Evolutionary conservation across 2,329 filamentous ascomycete genomes (phyloP).

Genomic region (Aureobasidium leucospermi): DNA sequence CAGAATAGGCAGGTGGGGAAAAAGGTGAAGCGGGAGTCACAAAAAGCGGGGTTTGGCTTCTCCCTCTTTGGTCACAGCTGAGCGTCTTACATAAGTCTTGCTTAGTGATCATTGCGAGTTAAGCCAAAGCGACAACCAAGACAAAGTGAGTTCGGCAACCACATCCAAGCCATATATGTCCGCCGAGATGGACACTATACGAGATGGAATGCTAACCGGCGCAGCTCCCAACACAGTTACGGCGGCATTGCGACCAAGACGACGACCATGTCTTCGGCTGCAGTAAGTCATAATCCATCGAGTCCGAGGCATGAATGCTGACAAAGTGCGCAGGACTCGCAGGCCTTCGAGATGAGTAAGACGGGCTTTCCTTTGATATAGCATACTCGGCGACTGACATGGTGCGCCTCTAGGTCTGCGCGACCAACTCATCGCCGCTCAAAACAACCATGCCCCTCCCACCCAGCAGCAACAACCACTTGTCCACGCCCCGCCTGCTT

Average conservation of each 20-base stretch:
- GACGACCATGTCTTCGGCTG: constrained; percentile 13
- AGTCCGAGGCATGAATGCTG: neutral
- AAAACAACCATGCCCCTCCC: constrained; percentile 34
- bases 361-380: constrained; percentile 1
- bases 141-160: constrained; percentile 1
- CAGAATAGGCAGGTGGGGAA: neutral
- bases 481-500: constrained; percentile 22
- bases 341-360: constrained; percentile 36
- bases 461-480: constrained; percentile 28
- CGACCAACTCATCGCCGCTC: constrained; percentile 54
- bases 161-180: neutral
- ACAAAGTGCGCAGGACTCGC: constrained; percentile 16
- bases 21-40: neutral
- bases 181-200: neutral
- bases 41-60: neutral
- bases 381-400: constrained; percentile 5
- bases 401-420: constrained; percentile 45
- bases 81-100: constrained; percentile 13
- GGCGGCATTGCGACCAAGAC: neutral
- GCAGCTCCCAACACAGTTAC: neutral
- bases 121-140: constrained; percentile 8
- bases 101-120: constrained; percentile 8
- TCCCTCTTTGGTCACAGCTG: neutral
- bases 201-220: neutral
- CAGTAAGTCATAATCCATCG: neutral